Percentiles rank a stretch among this genome's conserved stretches.
Evolutionary conservation across 768 basidiomycete genomes (phyloP).

Genomic region (Scleroderma bovista): DNA sequence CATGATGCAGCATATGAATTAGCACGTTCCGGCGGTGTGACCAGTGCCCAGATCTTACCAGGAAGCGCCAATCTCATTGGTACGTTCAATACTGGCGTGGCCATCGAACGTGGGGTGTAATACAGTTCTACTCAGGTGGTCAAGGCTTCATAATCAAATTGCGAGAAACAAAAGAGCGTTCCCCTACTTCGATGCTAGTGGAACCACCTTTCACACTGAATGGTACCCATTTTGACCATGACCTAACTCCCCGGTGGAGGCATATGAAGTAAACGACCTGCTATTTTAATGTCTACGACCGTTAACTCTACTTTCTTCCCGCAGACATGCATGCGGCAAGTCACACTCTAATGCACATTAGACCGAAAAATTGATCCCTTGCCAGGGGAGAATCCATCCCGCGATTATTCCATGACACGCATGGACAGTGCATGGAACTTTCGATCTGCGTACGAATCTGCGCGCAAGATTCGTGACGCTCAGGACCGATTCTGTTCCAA

Average conservation of each 20-base stretch:
- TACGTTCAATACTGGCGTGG: conserved; percentile 8
- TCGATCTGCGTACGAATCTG: conserved; percentile 75
- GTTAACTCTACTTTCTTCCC: not conserved
- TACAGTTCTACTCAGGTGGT: conserved; percentile 31
- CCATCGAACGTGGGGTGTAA: not conserved
- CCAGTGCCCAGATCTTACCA: conserved; percentile 43
- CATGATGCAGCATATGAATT: conserved; percentile 38
- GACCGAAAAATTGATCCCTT: not conserved
- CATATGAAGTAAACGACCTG: conserved; percentile 21
- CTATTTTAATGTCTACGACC: not conserved
- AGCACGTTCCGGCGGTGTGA: conserved; percentile 42
- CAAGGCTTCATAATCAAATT: conserved; percentile 50
- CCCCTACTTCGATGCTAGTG: conserved; percentile 41
- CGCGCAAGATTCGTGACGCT: conserved; percentile 55
- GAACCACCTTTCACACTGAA: conserved; percentile 45
- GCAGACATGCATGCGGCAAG: conserved; percentile 41
- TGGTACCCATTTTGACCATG: conserved; percentile 12
- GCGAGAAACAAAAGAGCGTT: conserved; percentile 41
- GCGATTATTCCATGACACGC: conserved; percentile 44
- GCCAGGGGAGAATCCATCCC: conserved; percentile 30
- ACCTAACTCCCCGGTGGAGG: conserved; percentile 20
- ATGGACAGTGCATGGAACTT: conserved; percentile 80
- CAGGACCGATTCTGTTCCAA: conserved; percentile 72
- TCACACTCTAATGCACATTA: not conserved
- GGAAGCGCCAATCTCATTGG: conserved; percentile 34